Evolutionary conservation across 805 yeast species (phyloP), one percentile per base, ranked within the genome.

Genomic region (Pichia membranifaciens): DNA sequence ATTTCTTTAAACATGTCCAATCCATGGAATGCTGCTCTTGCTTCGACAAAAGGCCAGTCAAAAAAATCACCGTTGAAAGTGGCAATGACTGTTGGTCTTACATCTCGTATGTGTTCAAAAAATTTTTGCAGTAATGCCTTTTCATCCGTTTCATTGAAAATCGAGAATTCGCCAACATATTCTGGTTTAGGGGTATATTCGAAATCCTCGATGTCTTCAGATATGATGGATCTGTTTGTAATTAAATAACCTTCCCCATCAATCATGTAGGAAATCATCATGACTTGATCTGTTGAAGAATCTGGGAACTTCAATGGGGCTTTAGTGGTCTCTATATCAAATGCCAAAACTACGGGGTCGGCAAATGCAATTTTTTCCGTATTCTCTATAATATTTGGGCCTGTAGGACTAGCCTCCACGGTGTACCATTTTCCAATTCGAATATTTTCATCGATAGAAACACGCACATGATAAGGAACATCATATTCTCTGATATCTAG

Each of bases 261-360:
- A 51, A 93, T 90, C 99, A 95, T 95, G 63, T 93, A 93, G 2
- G 99, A 95, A 43, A 93, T 93, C 99, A 95, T 95, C 97, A 93
- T 93, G 36, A 93, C 78, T 65, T 87, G 95, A 67, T 93, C 99
- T 5, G 85, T 74, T 10, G 84, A 73, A 5, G 96, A 77, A 58
- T 88, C 99, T 0, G 99, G 99, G 56, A 93, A 93, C 62, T 93
- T 95, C 51, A 93, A 73, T 2, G 98, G 98, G 12, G 95, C 88
- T 62, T 93, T 93, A 13, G 97, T 88, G 1, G 99, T 93, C 71
- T 93, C 99, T 47, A 93, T 93, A 75, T 93, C 99, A 62, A 87
- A 93, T 0, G 99, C 99, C 59, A 93, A 64, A 1, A 95, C 91
- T 7, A 93, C 96, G 0, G 98, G 98, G 63, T 93, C 99, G 3